Base-by-base conservation (phyloP, 192 early-diverging fungal species). In the Coemansia biformis region DNA sequence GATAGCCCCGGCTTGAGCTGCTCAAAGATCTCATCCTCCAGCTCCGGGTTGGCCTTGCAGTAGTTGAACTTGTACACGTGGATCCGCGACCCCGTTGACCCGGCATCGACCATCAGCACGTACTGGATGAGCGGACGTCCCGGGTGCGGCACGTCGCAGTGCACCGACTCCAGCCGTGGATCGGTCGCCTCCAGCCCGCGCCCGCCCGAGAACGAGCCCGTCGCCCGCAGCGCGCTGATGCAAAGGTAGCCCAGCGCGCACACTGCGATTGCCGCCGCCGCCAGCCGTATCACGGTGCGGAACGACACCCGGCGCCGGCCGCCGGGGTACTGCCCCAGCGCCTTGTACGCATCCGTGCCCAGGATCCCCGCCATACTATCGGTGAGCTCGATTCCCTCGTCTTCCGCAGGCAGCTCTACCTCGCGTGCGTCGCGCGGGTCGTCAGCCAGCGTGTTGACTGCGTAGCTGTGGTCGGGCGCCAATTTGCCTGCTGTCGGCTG, bases 51-150 rank as follows among this genome's bases (percentile, higher is more conserved):
- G 9, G 74, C 60, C 46, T 90, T 85, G 73, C 96, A 98, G 72
- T 90, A 84, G 69, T 93, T 91, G 79, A 98, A 98, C 54, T 82
- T 78, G 80, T 96, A 98, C 37, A 93, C 89, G 59, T 98, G 95
- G 54, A 98, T 90, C 16, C 95, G 91, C 8, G 93, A 96, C 30
- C 93, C 95, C 15, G 92, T 93, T 4, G 92, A 95, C 4, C 95
- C 95, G 18, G 95, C 95, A 53, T 98, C 95, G 19, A 98, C 53
- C 85, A 98, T 92, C 15, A 98, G 67, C 26, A 86, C 91, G 69
- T 93, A 93, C 59, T 98, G 91, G 18, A 89, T 63, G 22, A 87
- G 63, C 3, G 87, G 92, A 35, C 79, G 78, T 7, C 82, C 81
- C 11, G 80, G 83, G 46, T 82, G 67, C 13, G 83, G 48, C 2